These are phyloP conservation scores for Vigna unguiculata DNA, from an alignment of 306 rosid genomes.

Conservation along the genomic window DNA sequence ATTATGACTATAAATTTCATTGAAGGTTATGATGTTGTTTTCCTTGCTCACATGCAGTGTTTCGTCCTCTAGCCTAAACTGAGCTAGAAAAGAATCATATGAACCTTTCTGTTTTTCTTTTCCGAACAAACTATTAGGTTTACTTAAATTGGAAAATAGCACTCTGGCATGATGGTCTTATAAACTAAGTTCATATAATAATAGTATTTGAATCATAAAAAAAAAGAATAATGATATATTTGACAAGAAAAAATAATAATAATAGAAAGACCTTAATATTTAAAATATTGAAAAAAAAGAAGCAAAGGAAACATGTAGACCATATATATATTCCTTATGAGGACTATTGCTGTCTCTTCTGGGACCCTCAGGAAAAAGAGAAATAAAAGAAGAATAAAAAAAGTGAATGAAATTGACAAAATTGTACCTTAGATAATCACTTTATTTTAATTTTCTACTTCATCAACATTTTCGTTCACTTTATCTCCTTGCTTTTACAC, in stretches of 20 bases:
- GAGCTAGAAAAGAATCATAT: neutral
- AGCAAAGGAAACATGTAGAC: neutral
- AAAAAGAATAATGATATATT: too few relatives aligned
- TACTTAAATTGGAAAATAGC: neutral
- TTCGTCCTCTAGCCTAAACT: too few relatives aligned
- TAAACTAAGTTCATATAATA: neutral
- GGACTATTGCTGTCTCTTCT: neutral
- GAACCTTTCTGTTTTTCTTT: neutral
- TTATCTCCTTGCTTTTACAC: neutral
- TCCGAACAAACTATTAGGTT: neutral
- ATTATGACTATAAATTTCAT: too few relatives aligned
- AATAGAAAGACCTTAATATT: neutral
- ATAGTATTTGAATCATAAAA: neutral
- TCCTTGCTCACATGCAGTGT: too few relatives aligned
- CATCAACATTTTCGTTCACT: constrained; percentile 20
- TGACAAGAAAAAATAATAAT: neutral
- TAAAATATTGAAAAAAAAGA: neutral
- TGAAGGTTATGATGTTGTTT: too few relatives aligned
- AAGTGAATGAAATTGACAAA: constrained; percentile 18
- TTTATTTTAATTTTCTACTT: neutral
- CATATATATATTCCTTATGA: neutral
- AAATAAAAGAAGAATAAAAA: neutral
- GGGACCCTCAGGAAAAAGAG: neutral
- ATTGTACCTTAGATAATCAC: neutral
- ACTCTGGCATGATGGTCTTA: neutral